Evolutionary conservation across 805 yeast genomes (phyloP).

Genomic region (Suhomyces faveliae): DNA sequence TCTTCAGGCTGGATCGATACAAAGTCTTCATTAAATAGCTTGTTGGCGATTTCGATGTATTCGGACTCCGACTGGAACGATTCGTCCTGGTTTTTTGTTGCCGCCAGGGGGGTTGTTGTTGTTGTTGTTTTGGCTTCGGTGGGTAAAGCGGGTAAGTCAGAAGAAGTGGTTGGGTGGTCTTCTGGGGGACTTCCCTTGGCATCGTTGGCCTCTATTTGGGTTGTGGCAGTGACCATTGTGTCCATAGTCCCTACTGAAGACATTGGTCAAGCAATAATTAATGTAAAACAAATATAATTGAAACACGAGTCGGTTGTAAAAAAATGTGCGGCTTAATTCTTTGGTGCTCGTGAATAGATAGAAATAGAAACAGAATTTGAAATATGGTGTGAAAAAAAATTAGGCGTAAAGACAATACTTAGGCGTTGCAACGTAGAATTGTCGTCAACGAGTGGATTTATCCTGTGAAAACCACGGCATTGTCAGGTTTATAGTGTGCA

Average conservation of each 20-base stretch:
- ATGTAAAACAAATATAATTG: too few species aligned
- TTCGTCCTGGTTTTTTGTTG: not conserved
- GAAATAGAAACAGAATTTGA: not conserved
- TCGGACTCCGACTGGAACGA: slow-evolving; percentile 15
- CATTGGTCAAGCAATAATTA: slow-evolving; percentile 3
- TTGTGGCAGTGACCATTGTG: slow-evolving; percentile 12
- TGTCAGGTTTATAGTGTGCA: not conserved
- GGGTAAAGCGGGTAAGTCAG: not conserved
- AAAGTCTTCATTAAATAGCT: slow-evolving; percentile 40
- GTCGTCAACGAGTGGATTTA: not conserved
- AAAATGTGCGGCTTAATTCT: not conserved
- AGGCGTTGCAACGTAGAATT: not conserved
- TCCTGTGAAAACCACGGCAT: not conserved
- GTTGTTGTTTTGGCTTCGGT: not conserved
- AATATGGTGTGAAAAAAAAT: not conserved
- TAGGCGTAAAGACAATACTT: not conserved
- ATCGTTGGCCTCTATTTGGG: slow-evolving; percentile 1
- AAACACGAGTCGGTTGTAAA: too few species aligned
- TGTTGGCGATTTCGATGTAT: slow-evolving; percentile 32
- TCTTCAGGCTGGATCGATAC: slow-evolving; percentile 45
- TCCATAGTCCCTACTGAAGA: slow-evolving; percentile 14
- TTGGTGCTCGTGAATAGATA: not conserved
- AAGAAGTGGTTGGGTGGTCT: not conserved
- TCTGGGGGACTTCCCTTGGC: not conserved
- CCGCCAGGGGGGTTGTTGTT: not conserved